Evolutionary conservation across 345 rosid species (phyloP).

Genomic region (Salix purpurea): DNA sequence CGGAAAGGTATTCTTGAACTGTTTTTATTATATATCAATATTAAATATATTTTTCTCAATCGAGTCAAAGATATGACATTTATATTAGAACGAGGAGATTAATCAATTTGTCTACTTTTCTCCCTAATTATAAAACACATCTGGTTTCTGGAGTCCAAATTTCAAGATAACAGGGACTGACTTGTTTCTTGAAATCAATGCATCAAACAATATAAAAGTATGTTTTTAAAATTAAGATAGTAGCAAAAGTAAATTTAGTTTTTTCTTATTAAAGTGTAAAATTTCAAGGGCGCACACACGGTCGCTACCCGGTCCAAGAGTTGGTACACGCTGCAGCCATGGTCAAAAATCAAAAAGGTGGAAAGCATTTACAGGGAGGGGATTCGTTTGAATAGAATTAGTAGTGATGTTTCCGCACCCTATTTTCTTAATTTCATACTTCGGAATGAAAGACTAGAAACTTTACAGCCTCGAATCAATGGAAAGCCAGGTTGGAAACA

Average conservation of each 20-base stretch:
- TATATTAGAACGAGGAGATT: background rate
- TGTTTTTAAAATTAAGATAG: too few species aligned
- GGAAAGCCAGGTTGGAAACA: background rate
- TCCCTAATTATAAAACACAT: too few species aligned
- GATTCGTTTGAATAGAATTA: background rate
- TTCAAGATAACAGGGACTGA: too few species aligned
- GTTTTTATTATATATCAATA: background rate
- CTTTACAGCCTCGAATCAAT: background rate
- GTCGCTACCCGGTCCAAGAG: background rate
- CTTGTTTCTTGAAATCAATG: too few species aligned
- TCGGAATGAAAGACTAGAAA: background rate
- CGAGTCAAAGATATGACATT: background rate
- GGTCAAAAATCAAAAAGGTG: background rate
- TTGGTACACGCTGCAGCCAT: background rate
- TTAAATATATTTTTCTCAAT: background rate
- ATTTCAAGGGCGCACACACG: background rate
- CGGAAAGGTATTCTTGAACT: background rate
- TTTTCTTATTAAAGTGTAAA: too few species aligned
- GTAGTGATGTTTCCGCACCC: background rate
- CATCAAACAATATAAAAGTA: too few species aligned
- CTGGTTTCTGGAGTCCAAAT: too few species aligned
- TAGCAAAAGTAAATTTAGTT: too few species aligned
- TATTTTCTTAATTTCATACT: background rate
- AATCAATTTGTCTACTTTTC: background rate
- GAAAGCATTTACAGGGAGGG: background rate